Percentiles rank a stretch among this genome's conserved stretches.
These are phyloP conservation scores for Radiomyces spectabilis DNA, from an alignment of 192 early-diverging fungal species.

Conservation along the genomic window DNA sequence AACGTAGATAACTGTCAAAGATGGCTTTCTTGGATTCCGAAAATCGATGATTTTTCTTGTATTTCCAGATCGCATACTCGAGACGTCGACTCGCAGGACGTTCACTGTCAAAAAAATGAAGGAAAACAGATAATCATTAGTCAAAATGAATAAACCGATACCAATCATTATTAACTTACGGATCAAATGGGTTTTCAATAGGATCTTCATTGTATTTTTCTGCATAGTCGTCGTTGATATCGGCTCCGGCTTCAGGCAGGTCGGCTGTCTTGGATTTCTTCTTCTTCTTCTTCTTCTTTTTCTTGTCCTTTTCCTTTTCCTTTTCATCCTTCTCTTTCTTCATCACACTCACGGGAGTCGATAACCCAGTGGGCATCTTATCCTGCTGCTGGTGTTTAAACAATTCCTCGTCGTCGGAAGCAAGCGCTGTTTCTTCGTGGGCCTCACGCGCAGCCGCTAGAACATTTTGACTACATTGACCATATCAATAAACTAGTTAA, in stretches of 20 bases:
- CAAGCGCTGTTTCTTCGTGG: no score
- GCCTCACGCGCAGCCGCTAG: no score
- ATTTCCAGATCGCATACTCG: conserved; percentile 42
- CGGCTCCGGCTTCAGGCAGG: conserved; percentile 24
- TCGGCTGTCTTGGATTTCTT: conserved; percentile 36
- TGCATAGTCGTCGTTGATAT: conserved; percentile 14
- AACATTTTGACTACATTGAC: no score
- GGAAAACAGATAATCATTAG: neutral
- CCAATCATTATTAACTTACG: conserved; percentile 29
- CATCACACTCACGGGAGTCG: conserved; percentile 2
- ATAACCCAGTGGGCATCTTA: neutral
- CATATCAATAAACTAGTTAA: no score
- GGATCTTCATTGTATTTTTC: conserved; percentile 23
- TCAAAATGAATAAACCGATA: neutral
- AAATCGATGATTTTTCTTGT: conserved; percentile 48
- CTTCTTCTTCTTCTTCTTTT: conserved; percentile 39
- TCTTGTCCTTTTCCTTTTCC: no score
- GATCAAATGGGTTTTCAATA: conserved; percentile 33
- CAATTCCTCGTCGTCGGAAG: no score
- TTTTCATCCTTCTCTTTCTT: neutral
- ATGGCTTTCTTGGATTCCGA: conserved; percentile 28
- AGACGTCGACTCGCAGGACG: conserved; percentile 36
- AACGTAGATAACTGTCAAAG: conserved; percentile 40
- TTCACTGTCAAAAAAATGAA: conserved; percentile 19
- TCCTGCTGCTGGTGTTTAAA: no score